Conservation (phyloP, 257 asterid genomes). For the Lithospermum erythrorhizon region DNA sequence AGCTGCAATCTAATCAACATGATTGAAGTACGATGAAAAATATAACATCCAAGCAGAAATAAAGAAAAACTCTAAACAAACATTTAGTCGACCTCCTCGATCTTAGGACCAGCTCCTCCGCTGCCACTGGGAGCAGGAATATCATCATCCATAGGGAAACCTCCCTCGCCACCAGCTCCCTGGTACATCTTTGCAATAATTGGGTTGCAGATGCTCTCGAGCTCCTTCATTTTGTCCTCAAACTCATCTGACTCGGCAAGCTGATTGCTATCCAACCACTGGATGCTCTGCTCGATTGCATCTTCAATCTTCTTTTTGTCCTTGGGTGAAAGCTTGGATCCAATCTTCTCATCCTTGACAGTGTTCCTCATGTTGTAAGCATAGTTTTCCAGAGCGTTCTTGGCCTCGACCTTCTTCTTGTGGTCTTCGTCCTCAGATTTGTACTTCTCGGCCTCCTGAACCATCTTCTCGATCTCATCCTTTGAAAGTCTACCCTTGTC, state of each 20-base stretch:
- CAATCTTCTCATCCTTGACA: slow-evolving; percentile 52
- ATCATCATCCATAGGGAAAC: not conserved
- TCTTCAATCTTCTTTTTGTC: slow-evolving; percentile 54
- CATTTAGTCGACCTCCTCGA: not conserved
- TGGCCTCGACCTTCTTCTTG: slow-evolving; percentile 59
- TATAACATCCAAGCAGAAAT: not conserved
- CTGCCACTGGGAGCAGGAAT: not conserved
- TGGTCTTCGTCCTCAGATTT: slow-evolving; percentile 64
- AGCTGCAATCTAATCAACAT: not conserved
- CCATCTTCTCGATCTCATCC: slow-evolving; percentile 65
- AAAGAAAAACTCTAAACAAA: not conserved
- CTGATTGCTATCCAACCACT: slow-evolving; percentile 55
- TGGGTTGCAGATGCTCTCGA: slow-evolving; percentile 58
- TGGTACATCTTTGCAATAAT: slow-evolving; percentile 62
- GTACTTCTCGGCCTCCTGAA: slow-evolving; percentile 58
- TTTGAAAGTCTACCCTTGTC: slow-evolving; percentile 62
- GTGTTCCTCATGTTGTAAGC: slow-evolving; percentile 72
- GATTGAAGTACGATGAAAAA: too few species aligned
- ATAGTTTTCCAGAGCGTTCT: slow-evolving; percentile 53
- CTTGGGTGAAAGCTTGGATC: slow-evolving; percentile 29
- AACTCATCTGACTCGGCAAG: slow-evolving; percentile 50
- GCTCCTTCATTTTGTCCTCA: slow-evolving; percentile 64
- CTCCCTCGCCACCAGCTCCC: slow-evolving; percentile 25
- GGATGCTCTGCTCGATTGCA: slow-evolving; percentile 37
- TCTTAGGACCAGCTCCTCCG: not conserved